These are phyloP conservation scores for Ettlia oleoabundans DNA, from an alignment of 139 green algal species.

Conservation along the genomic window DNA sequence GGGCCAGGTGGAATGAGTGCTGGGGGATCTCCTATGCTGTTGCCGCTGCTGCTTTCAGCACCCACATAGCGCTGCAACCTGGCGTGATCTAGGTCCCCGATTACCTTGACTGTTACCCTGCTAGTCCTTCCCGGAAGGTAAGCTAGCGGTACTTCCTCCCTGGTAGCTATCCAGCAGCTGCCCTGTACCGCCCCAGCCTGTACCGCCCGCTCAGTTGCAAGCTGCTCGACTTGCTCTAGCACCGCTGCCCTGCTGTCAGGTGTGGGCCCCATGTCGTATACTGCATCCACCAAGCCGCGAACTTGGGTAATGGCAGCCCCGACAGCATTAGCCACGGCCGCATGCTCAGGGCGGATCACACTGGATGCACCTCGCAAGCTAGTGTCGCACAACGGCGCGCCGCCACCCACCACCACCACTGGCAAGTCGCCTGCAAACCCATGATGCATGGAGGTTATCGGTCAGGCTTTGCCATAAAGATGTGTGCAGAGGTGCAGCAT, in stretches of 20 bases:
- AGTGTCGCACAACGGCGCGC: constrained; percentile 42
- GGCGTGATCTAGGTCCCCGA: constrained; percentile 41
- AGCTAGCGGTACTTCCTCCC: constrained; percentile 49
- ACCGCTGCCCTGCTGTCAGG: neutral
- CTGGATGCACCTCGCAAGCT: constrained; percentile 23
- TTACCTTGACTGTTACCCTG: constrained; percentile 39
- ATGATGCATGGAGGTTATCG: too few species aligned
- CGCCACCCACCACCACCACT: constrained; percentile 54
- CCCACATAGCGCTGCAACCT: neutral
- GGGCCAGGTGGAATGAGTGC: neutral
- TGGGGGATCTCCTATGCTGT: neutral
- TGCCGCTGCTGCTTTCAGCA: neutral
- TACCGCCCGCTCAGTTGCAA: constrained; percentile 17
- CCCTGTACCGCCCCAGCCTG: constrained; percentile 3
- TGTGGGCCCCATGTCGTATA: constrained; percentile 26
- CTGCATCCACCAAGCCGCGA: constrained; percentile 33
- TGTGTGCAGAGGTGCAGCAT: too few species aligned
- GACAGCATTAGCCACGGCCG: constrained; percentile 56
- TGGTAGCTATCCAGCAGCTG: constrained; percentile 30
- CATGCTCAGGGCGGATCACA: constrained; percentile 40
- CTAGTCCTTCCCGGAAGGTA: constrained; percentile 44
- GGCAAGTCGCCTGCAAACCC: constrained; percentile 37
- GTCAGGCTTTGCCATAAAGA: too few species aligned
- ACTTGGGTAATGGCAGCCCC: constrained; percentile 54
- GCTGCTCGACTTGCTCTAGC: constrained; percentile 5